Evolutionary conservation across 2,329 filamentous ascomycete genomes (phyloP), one percentile per base, ranked within the genome.

Genomic region (Taxawa tesnikishii): DNA sequence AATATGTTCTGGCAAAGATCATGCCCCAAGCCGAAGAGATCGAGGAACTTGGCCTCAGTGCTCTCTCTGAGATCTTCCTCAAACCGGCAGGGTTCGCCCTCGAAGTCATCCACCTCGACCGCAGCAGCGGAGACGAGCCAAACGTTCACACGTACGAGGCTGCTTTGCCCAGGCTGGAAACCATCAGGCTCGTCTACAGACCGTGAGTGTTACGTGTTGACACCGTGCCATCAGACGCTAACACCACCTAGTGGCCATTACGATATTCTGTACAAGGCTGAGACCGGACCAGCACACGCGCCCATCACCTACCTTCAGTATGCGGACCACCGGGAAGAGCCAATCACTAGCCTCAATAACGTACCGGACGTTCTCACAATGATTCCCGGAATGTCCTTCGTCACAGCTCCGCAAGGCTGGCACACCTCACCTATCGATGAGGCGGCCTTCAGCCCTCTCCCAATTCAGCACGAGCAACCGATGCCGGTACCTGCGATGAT

Each of bases 51-150:
- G 83, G 83, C 26, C 68, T 96, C 40, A 74, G 74, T 38, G 73
- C 83, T 3, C 64, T 96, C 30, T 73, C 79, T 39, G 77, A 88
- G 41, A 71, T 84, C 15, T 67, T 96, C 3, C 72, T 96, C 40
- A 79, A 83, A 49, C 82, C 80, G 6, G 77, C 78, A 30, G 75
- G 76, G 11, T 74, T 94, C 41, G 75, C 78, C 4, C 71, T 96
- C 13, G 84, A 94, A 50, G 82, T 96, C 40, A 75, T 84, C 33
- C 94, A 96, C 51, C 73, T 98, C 6, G 90, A 96, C 52, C 75
- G 84, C 45, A 94, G 82, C 47, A 66, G 75, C 28, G 87, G 85
- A 12, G 68, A 71, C 28, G 69, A 81, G 46, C 83, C 84, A 46
- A 93, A 83, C 49, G 70, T 67, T 18, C 76, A 81, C 51, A 68